phyloP scores from a whole-genome alignment of 164 flowering plant species.

The Malania oleifera region DNA sequence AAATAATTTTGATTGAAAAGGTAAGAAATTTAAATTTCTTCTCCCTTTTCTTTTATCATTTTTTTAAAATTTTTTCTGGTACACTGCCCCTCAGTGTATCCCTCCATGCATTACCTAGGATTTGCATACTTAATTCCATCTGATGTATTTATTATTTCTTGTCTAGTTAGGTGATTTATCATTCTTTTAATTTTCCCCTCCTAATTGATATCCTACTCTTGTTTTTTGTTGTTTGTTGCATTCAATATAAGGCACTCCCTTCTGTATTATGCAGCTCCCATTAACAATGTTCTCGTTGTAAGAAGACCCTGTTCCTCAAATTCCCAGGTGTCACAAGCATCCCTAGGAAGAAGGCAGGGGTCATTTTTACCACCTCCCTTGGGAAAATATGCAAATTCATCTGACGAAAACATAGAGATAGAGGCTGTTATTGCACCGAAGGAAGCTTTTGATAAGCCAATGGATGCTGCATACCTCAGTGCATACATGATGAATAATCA shows the following conservation, averaged over 20 bases:
- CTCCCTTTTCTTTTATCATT: too few species aligned
- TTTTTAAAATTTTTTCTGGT: too few species aligned
- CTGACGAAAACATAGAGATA: constrained; percentile 28
- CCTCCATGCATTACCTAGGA: too few species aligned
- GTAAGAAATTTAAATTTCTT: too few species aligned
- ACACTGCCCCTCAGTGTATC: too few species aligned
- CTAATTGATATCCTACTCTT: background rate
- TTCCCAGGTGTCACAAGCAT: constrained; percentile 21
- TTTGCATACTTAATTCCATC: too few species aligned
- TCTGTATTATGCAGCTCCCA: constrained; percentile 47
- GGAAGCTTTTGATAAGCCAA: constrained; percentile 10
- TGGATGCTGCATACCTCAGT: constrained; percentile 34
- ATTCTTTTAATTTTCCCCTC: too few species aligned
- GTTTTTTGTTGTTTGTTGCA: background rate
- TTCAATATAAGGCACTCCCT: background rate
- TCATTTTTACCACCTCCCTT: constrained; percentile 57
- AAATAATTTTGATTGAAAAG: too few species aligned
- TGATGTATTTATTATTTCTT: too few species aligned
- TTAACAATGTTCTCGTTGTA: constrained; percentile 55
- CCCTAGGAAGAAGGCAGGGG: constrained; percentile 34
- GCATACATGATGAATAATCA: constrained; percentile 41
- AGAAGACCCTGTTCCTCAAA: constrained; percentile 22
- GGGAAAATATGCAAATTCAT: constrained; percentile 45
- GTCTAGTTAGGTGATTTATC: too few species aligned
- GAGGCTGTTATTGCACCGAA: constrained; percentile 27